A percentile compares a stretch with the other conserved stretches of the same genome.
Evolutionary conservation across 441 rosid genomes (phyloP).

Genomic region (Francoa sonchifolia): DNA sequence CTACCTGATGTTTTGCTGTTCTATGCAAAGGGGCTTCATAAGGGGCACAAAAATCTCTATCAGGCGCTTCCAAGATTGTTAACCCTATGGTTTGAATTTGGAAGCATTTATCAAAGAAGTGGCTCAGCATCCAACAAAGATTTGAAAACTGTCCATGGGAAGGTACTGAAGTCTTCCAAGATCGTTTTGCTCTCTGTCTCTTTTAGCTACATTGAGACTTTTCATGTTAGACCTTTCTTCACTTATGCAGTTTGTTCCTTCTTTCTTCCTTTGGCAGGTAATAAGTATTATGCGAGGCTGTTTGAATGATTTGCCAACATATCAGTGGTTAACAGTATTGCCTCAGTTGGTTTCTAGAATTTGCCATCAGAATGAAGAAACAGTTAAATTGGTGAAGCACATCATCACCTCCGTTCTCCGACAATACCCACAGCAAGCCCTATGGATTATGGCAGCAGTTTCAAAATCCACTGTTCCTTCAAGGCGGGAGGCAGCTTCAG

Average conservation of each 20-base stretch:
- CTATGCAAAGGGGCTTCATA: slow-evolving; percentile 94
- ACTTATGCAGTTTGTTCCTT: slow-evolving; percentile 1
- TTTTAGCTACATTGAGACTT: background rate
- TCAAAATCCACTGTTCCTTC: slow-evolving; percentile 92
- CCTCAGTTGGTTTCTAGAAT: slow-evolving; percentile 98
- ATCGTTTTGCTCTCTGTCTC: slow-evolving; percentile 6
- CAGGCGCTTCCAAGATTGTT: slow-evolving; percentile 99
- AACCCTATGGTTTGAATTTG: slow-evolving; percentile 96
- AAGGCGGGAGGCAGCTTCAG: slow-evolving; percentile 92
- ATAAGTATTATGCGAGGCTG: slow-evolving; percentile 85
- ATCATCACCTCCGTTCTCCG: slow-evolving; percentile 78
- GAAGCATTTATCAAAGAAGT: slow-evolving; percentile 59
- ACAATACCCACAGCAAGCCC: slow-evolving; percentile 90
- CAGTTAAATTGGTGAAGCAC: slow-evolving; percentile 64
- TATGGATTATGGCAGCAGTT: slow-evolving; percentile 98
- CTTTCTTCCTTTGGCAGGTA: slow-evolving; percentile 41
- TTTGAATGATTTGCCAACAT: slow-evolving; percentile 93
- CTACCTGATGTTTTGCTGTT: slow-evolving; percentile 69
- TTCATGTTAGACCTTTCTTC: slow-evolving; percentile 6
- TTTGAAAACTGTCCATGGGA: slow-evolving; percentile 51
- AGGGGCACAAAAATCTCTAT: slow-evolving; percentile 91
- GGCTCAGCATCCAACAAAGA: slow-evolving; percentile 56
- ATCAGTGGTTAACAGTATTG: slow-evolving; percentile 91
- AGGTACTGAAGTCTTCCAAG: slow-evolving; percentile 32
- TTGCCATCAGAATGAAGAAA: slow-evolving; percentile 93